Percentiles rank a stretch among this genome's conserved stretches.
These are phyloP conservation scores for Pholiota microspora DNA, from an alignment of 768 basidiomycete genomes.

Conservation along the genomic window DNA sequence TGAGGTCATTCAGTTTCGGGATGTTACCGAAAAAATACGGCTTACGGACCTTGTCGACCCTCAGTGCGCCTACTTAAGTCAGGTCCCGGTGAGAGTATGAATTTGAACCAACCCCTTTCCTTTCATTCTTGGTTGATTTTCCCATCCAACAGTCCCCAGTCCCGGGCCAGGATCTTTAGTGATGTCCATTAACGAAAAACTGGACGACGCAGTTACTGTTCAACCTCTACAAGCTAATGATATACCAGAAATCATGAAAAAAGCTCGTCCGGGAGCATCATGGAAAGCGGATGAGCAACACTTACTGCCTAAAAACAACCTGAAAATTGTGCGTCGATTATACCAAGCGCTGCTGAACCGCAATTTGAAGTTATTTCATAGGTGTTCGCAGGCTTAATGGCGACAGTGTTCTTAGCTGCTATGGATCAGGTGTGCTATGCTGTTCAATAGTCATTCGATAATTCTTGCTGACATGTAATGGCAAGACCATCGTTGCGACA, in stretches of 20 bases:
- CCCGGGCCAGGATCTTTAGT: not conserved
- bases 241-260: slow-evolving; percentile 10
- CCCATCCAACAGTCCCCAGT: not conserved
- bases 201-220: not conserved
- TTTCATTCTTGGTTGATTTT: not conserved
- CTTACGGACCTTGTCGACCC: slow-evolving; percentile 5
- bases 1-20: slow-evolving; percentile 11
- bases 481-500: slow-evolving; percentile 66
- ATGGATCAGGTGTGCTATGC: slow-evolving; percentile 53
- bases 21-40: slow-evolving; percentile 6
- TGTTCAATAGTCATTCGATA: not conserved
- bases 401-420: slow-evolving; percentile 48
- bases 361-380: slow-evolving; percentile 16
- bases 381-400: slow-evolving; percentile 48
- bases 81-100: not conserved
- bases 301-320: slow-evolving; percentile 51
- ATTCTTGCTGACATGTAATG: not conserved
- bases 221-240: not conserved
- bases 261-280: slow-evolving; percentile 41
- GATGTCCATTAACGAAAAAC: not conserved
- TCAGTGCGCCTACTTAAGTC: not conserved
- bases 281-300: slow-evolving; percentile 58
- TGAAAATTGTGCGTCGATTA: slow-evolving; percentile 38
- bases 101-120: not conserved
- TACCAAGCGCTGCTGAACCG: not conserved